Evolutionary conservation across 2,329 filamentous ascomycete genomes (phyloP), one percentile per base, ranked within the genome.

Genomic region (Colletotrichum nymphaeae): DNA sequence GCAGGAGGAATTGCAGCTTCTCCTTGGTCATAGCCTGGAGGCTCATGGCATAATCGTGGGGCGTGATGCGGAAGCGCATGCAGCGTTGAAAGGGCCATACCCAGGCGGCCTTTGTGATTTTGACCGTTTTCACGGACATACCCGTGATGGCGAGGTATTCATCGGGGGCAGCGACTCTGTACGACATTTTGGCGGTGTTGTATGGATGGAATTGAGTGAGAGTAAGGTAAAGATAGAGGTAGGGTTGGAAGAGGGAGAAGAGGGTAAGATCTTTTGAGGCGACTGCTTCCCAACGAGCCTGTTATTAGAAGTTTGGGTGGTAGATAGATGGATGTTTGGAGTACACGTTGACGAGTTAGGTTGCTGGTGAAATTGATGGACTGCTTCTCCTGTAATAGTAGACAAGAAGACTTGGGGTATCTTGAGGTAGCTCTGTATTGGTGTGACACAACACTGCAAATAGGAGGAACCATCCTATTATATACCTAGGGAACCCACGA

Each of bases 111-210:
- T 97, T 97, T 79, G 90, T 91, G 82, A 97, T 95, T 77, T 90
- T 90, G 77, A 97, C 90, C 78, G 89, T 92, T 56, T 91, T 87
- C 77, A 97, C 88, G 76, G 92, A 91, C 84, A 92, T 92, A 84
- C 95, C 94, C 78, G 94, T 97, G 78, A 97, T 90, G 87, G 94
- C 94, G 83, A 97, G 93, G 88, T 97, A 97, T 84, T 95, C 90
- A 84, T 95, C 93, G 32, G 94, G 92, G 69, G 90, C 90, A 24
- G 93, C 92, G 76, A 95, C 89, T 81, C 88, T 89, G 84, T 93
- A 94, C 77, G 88, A 88, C 86, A 89, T 89, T 63, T 74, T 85
- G 82, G 76, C 76, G 78, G 81, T 79, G 76, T 78, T 78, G 78
- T 71, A 67, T 76, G 74, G 60, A 70, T 67, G 42, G 65, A 49